Base-by-base conservation (phyloP, 106 monocot genomes). In the Gastrodia elata region DNA sequence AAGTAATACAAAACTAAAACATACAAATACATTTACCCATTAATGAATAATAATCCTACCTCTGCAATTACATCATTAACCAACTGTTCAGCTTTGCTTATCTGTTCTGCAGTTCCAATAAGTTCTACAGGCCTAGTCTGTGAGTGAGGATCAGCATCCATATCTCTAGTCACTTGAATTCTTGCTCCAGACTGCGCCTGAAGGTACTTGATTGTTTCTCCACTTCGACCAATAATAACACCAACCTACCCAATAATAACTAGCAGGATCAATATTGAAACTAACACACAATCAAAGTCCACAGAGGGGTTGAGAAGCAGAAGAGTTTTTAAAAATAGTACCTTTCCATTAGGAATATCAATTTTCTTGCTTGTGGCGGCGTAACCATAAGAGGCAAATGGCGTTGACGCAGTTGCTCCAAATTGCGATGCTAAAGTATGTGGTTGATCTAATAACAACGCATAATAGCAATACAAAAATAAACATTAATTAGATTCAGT, bases 221-320 rank as follows among this genome's bases (percentile, higher is more conserved):
- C 91, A 76, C 82, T 75, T 82, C 88, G 86, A 6, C 91, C 88
- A 80, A 91, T 91, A n/a, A 91, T 88, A 64, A 91, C 86, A 76
- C 88, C 91, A 80, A 91, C 91, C 91, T 91, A 38, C 34, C 30
- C 25, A 71, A 32, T 27, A 68, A 32, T 13, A 61, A 30, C 9
- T 58, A 61, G 22, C 13, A 32, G 36, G 67, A 35, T 41, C n/a
- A 68, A 24, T 2, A 3, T 3, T 25, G 33, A 58, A 65, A 5
- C 24, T 39, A 25, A 26, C 18, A 26, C 18, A 44, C 3, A 76
- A 26, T 1, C 28, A 36, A 28, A 35, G 5, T 9, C 24, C 0
- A 32, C 26, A 34, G 13, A 18, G 57, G 38, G 16, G 39, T 38
- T 22, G 52, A 27, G 26, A 56, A 70, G 18, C 15, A 20, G n/a